A percentile compares a stretch with the other conserved stretches of the same genome.
phyloP scores from a whole-genome alignment of 2,329 filamentous ascomycete species.

The Neonectria hederae region DNA sequence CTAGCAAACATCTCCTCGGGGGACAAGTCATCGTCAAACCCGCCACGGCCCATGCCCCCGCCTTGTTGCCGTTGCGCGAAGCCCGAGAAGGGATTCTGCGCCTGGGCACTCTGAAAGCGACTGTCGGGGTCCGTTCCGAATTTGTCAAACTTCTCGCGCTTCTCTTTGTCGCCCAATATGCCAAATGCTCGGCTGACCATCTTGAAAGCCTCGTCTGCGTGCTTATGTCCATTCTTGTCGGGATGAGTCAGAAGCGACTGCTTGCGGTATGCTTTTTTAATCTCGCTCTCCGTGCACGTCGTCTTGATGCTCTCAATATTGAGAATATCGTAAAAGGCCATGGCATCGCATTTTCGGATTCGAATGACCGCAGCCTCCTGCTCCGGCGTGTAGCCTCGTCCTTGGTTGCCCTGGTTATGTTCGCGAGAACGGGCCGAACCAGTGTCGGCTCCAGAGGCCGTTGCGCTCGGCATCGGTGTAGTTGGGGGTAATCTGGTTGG shows the following conservation, averaged over 20 bases:
- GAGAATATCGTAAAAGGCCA: constrained; percentile 96
- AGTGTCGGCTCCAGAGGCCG: constrained; percentile 64
- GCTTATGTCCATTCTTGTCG: constrained; percentile 96
- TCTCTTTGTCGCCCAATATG: constrained; percentile 91
- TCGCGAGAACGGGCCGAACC: constrained; percentile 62
- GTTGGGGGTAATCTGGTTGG: constrained; percentile 9
- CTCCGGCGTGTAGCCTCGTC: constrained; percentile 83
- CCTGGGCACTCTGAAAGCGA: constrained; percentile 75
- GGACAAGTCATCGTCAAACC: constrained; percentile 90
- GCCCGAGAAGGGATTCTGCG: constrained; percentile 70
- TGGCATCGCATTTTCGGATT: constrained; percentile 83
- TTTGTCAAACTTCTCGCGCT: constrained; percentile 82
- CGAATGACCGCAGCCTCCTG: constrained; percentile 92
- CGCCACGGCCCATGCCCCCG: constrained; percentile 58
- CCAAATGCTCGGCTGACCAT: constrained; percentile 96
- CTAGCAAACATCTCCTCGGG: constrained; percentile 97
- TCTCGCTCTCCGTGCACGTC: constrained; percentile 80
- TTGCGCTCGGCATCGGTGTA: constrained; percentile 56
- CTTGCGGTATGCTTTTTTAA: constrained; percentile 98
- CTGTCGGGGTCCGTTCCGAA: constrained; percentile 94
- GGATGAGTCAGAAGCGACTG: constrained; percentile 94
- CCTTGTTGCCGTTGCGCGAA: constrained; percentile 60
- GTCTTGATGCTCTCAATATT: constrained; percentile 72
- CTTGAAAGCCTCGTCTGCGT: constrained; percentile 98
- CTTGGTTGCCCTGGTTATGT: constrained; percentile 80